Evolutionary conservation across 345 rosid genomes (phyloP).

Genomic region (Aquilaria yunnanensis): DNA sequence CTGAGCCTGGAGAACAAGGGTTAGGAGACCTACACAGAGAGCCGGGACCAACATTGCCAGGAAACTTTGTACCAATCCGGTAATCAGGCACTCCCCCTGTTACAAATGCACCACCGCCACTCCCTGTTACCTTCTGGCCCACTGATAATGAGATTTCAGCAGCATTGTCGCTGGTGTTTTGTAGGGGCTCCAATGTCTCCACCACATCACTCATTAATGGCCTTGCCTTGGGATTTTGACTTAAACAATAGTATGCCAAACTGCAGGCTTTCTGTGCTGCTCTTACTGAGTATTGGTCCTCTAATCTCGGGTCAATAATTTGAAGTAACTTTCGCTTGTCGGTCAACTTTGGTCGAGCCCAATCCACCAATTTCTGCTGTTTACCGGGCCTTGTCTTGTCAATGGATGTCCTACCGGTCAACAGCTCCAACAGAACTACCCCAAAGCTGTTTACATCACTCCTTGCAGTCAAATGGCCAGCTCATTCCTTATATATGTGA

Average conservation of each 20-base stretch:
- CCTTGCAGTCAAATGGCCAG: slow-evolving; percentile 88
- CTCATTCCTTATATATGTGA: slow-evolving; percentile 15
- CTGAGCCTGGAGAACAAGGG: slow-evolving; percentile 71
- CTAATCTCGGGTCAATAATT: slow-evolving; percentile 78
- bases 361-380: slow-evolving; percentile 89
- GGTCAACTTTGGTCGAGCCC: slow-evolving; percentile 91
- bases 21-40: slow-evolving; percentile 65
- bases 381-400: slow-evolving; percentile 85
- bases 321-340: slow-evolving; percentile 79
- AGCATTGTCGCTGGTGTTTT: slow-evolving; percentile 38
- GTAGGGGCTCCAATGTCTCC: slow-evolving; percentile 82
- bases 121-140: slow-evolving; percentile 22
- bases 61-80: slow-evolving; percentile 40
- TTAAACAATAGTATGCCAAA: slow-evolving; percentile 80
- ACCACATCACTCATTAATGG: slow-evolving; percentile 94
- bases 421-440: slow-evolving; percentile 80
- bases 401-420: slow-evolving; percentile 80
- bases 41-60: slow-evolving; percentile 63
- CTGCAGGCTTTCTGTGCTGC: slow-evolving; percentile 94
- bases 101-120: slow-evolving; percentile 41
- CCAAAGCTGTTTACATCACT: slow-evolving; percentile 93
- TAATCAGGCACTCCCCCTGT: slow-evolving; percentile 60
- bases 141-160: slow-evolving; percentile 32
- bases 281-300: slow-evolving; percentile 69
- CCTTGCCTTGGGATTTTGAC: slow-evolving; percentile 92